phyloP scores from a whole-genome alignment of 139 green algal genomes.

The Picochlorum sp. region DNA sequence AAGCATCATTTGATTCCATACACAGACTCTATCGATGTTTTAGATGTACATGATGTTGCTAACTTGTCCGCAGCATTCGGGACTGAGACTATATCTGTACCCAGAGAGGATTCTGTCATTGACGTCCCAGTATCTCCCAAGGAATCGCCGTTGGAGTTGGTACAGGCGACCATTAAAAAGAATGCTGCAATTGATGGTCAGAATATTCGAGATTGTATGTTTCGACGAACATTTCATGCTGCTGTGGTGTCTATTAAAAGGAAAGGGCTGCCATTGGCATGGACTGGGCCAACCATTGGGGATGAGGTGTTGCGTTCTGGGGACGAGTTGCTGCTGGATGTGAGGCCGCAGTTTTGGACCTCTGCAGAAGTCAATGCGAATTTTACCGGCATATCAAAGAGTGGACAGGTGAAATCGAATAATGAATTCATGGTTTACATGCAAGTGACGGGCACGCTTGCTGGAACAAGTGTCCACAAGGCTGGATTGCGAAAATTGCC shows the following conservation, averaged over 20 bases:
- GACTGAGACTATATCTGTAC: conserved; percentile 7
- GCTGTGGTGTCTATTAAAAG: conserved; percentile 64
- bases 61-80: conserved; percentile 16
- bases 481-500: conserved; percentile 22
- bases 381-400: conserved; percentile 22
- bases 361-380: conserved; percentile 20
- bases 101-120: neutral
- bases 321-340: conserved; percentile 57
- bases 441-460: conserved; percentile 26
- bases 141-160: conserved; percentile 14
- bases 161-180: conserved; percentile 24
- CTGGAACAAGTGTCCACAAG: conserved; percentile 37
- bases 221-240: conserved; percentile 52
- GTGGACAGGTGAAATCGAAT: conserved; percentile 22
- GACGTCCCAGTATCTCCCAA: neutral
- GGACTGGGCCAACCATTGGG: conserved; percentile 33
- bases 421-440: conserved; percentile 37
- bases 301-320: conserved; percentile 51
- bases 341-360: conserved; percentile 29
- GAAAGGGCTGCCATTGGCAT: conserved; percentile 21
- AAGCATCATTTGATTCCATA: conserved; percentile 23
- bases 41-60: conserved; percentile 16
- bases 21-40: conserved; percentile 21
- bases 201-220: conserved; percentile 37
- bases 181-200: conserved; percentile 23